Evolutionary conservation across 2,329 filamentous ascomycete genomes (phyloP).

Genomic region (Verticillium isaacii): DNA sequence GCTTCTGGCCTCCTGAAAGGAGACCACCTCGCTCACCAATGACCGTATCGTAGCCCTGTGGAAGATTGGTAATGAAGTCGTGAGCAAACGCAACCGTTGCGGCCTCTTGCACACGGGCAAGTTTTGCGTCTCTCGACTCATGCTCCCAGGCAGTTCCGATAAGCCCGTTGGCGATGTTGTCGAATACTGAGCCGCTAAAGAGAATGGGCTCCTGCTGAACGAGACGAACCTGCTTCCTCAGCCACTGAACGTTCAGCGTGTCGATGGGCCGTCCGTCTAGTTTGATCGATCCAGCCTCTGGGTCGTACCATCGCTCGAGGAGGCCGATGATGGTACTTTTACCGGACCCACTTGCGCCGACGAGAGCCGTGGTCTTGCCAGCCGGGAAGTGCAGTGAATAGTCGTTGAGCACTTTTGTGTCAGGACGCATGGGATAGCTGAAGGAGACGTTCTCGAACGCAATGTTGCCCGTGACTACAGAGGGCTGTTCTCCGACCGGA

Average conservation of each 20-base stretch:
- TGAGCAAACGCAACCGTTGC: constrained; percentile 44
- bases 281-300: constrained; percentile 31
- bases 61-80: constrained; percentile 43
- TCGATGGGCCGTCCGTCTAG: constrained; percentile 38
- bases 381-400: constrained; percentile 29
- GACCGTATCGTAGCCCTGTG: constrained; percentile 49
- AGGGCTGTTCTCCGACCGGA: constrained; percentile 9
- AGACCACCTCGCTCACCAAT: constrained; percentile 61
- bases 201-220: constrained; percentile 43
- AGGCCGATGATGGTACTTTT: constrained; percentile 55
- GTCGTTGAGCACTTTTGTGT: constrained; percentile 25
- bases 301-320: constrained; percentile 55
- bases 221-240: constrained; percentile 46
- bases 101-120: constrained; percentile 37
- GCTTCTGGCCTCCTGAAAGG: constrained; percentile 60
- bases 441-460: constrained; percentile 24
- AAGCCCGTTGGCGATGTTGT: constrained; percentile 50
- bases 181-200: constrained; percentile 41
- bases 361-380: constrained; percentile 24
- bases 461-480: constrained; percentile 14
- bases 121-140: constrained; percentile 33
- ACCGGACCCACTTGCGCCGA: constrained; percentile 48
- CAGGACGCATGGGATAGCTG: constrained; percentile 28
- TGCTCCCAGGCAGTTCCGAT: constrained; percentile 33
- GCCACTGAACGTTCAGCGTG: constrained; percentile 45